Evolutionary conservation across 176 grass and related monocot genomes (phyloP).

Genomic region (Puccinellia tenuiflora): DNA sequence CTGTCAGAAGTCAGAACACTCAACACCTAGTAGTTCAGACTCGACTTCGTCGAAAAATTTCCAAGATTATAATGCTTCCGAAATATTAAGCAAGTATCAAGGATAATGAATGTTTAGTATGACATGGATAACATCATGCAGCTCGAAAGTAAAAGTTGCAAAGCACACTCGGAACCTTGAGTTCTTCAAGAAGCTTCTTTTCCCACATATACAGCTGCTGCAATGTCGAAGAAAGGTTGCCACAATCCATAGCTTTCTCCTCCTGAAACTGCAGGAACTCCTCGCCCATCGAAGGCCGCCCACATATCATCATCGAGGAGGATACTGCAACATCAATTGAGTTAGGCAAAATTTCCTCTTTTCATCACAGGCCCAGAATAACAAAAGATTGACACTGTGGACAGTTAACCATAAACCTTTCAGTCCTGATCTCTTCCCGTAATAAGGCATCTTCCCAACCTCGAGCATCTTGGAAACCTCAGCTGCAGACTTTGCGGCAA

Average conservation of each 20-base stretch:
- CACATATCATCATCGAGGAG: slow-evolving; percentile 53
- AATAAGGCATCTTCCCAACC: slow-evolving; percentile 66
- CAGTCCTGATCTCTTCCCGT: slow-evolving; percentile 36
- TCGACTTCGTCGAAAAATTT: not conserved
- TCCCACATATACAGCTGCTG: slow-evolving; percentile 81
- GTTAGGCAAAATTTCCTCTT: not conserved
- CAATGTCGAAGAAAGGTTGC: slow-evolving; percentile 61
- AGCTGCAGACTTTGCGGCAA: slow-evolving; percentile 39
- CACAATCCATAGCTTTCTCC: slow-evolving; percentile 37
- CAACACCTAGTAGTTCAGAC: not conserved
- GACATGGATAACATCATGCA: not conserved
- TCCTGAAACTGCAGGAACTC: slow-evolving; percentile 50
- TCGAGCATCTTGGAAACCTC: slow-evolving; percentile 58
- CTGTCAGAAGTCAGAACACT: not conserved
- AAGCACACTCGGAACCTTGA: slow-evolving; percentile 47
- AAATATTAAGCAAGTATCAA: not conserved
- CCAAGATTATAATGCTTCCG: not conserved
- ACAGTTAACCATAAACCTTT: slow-evolving; percentile 38
- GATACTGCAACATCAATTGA: slow-evolving; percentile 41
- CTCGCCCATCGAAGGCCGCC: slow-evolving; percentile 14
- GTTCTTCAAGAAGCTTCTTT: slow-evolving; percentile 82
- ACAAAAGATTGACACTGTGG: not conserved
- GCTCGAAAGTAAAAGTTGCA: slow-evolving; percentile 13
- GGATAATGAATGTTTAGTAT: not conserved
- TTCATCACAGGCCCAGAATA: not conserved